Base-by-base conservation (phyloP, 2,329 filamentous ascomycete genomes). In the Neonectria coccinea region DNA sequence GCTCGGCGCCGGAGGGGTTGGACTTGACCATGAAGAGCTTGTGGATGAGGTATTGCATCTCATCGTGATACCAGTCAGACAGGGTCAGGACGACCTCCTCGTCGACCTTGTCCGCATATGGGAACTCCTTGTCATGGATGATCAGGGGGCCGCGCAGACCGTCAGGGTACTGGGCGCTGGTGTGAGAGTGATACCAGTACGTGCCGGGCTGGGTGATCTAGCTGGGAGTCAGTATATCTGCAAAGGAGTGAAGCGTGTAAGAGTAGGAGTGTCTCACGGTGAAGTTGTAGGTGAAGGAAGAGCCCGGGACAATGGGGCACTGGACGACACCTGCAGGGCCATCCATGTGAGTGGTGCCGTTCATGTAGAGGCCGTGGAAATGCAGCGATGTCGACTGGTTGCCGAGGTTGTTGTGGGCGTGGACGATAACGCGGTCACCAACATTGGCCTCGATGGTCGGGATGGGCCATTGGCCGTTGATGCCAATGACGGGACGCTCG, bases 171-270 rank as follows among this genome's bases (percentile, higher is more conserved):
- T 92, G 90, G 25, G 85, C 88, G 66, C 84, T 82, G 22, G 84
- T 84, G 74, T 93, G 91, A 5, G 88, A 91, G 75, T 93, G 91
- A 70, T 94, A 94, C 92, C 91, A 94, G 77, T 92, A 94, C 1
- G 91, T 92, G 29, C 91, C 92, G 0, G 89, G 84, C 79, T 92
- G 90, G 53, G 88, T 74, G 59, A 85, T 76, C 90, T 85, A 52
- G 29, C 29, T 5, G n/a, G 6, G 12, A 25, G 59, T 71, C 27
- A 67, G 41, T 44, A 47, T 4, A 20, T 9, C 8, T 1, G 6
- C 4, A 3, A 18, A 22, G 39, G 39, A 8, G 7, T 11, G 39
- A 18, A 42, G 9, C 39, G 8, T 42, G n/a, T 20, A 42, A 18
- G 39, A 42, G 10, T n/a, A 39, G 36, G 45, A 5, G 27, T 27